These are phyloP conservation scores for Aspergillus luchuensis DNA, from an alignment of 2,329 filamentous ascomycete species.

Conservation along the genomic window DNA sequence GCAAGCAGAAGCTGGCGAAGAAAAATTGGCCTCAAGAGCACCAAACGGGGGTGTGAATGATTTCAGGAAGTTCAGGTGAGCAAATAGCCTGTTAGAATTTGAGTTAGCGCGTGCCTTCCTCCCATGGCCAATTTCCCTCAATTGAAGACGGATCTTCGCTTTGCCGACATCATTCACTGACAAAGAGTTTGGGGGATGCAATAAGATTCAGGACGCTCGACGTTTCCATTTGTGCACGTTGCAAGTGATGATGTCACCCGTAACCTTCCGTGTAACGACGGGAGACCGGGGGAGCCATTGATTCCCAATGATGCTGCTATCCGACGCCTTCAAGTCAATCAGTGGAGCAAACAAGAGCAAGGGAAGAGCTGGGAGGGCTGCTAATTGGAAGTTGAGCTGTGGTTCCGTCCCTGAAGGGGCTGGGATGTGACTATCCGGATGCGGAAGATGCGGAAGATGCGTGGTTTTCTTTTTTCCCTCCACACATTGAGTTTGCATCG, in stretches of 20 bases:
- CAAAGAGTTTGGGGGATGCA: not conserved
- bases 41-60: not conserved
- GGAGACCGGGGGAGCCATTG: not conserved
- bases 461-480: not conserved
- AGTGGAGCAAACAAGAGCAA: not conserved
- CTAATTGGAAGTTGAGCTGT: not conserved
- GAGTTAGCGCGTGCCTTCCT: not conserved
- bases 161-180: not conserved
- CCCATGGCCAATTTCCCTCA: not conserved
- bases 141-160: not conserved
- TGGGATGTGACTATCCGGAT: not conserved
- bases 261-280: not conserved
- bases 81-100: not conserved
- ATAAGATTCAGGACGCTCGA: not conserved
- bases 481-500: not conserved
- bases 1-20: too few relatives aligned
- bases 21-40: not conserved
- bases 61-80: not conserved
- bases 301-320: not conserved
- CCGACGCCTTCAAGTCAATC: not conserved
- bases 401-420: not conserved
- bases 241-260: constrained; percentile 1
- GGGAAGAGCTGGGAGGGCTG: not conserved
- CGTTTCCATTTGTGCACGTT: not conserved
- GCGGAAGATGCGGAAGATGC: not conserved